Base-by-base conservation (phyloP, 208 protist species). In the Giardia duodenalis region DNA sequence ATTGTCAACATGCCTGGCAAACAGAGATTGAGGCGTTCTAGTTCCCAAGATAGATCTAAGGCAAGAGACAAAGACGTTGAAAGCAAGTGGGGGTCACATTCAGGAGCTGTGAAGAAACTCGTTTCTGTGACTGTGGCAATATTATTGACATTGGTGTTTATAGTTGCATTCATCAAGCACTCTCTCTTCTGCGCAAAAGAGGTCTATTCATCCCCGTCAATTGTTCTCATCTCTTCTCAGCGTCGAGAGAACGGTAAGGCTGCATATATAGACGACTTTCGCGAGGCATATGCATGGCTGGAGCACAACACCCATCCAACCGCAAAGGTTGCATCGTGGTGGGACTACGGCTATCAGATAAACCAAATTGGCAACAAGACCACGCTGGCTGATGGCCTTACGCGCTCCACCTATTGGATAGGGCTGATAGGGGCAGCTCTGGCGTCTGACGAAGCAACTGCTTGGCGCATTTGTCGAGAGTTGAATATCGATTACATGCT, bases 141-240 rank as follows among this genome's bases (percentile, higher is more conserved):
- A 2, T 46, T 44, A 19, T 48, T 86, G 2, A 42, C 87, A n/a
- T 4, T 0, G 67, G 19, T 1, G 0, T 93, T 93, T 57, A 46
- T 93, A 44, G 2, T 76, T 22, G 2, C 57, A 39, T 93, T 93
- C 92, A 86, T n/a, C 0, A 10, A 44, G 2, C 93, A 94, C 67
- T 67, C 76, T n/a, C n/a, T 94, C 19, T 94, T 91, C 45, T 95
- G 97, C 1, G 96, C 97, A 4, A 93, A 94, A 39, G 94, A 96
- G 48, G 96, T 96, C 0, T 98, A 98, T 94, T 98, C 97, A 0
- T 97, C 96, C 3, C 95, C 95, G 4, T 95, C 94, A 22, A 93
- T 96, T 45, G 92, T 95, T 2, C 47, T 95, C 10, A 39, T 92
- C 39, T 76, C 57, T 76, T 91, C 39, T 42, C 10, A 2, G 39